A percentile compares a stretch with the other conserved stretches of the same genome.
Conservation (phyloP, 1,284 basidiomycete species). For the Austroboletus novae-zelandiae region DNA sequence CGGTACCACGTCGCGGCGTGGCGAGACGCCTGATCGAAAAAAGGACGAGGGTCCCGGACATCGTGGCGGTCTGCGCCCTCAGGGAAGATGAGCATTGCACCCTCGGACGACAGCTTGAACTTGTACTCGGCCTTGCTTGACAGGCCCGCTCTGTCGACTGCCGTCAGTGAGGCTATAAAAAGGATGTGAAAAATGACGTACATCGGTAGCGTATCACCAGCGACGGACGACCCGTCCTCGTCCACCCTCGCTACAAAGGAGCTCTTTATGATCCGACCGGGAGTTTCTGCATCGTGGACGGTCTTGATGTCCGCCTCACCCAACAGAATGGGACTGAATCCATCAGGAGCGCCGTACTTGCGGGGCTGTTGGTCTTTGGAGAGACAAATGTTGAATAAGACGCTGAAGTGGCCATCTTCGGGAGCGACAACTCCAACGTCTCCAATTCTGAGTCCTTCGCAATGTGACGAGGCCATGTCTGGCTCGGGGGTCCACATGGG, state of each 20-base stretch:
- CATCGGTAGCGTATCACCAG: slow-evolving; percentile 4
- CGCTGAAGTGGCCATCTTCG: slow-evolving; percentile 29
- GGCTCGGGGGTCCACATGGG: slow-evolving; percentile 35
- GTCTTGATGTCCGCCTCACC: slow-evolving; percentile 16
- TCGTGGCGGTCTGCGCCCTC: not conserved
- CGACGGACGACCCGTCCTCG: not conserved
- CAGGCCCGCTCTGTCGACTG: slow-evolving; percentile 2
- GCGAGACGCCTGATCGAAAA: not conserved
- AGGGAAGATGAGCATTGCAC: slow-evolving; percentile 22
- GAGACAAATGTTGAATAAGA: slow-evolving; percentile 34
- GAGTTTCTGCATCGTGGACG: slow-evolving; percentile 5
- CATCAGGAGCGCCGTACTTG: slow-evolving; percentile 18
- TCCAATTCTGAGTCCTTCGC: slow-evolving; percentile 22
- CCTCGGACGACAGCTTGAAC: slow-evolving; percentile 21
- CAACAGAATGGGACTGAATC: slow-evolving; percentile 17
- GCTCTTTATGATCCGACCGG: slow-evolving; percentile 12
- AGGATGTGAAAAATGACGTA: not conserved
- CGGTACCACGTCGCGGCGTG: slow-evolving; percentile 23
- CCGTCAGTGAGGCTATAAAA: not conserved
- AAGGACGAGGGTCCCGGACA: not conserved
- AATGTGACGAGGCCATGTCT: slow-evolving; percentile 14
- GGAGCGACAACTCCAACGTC: slow-evolving; percentile 28
- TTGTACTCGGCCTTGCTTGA: not conserved
- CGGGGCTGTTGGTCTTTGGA: slow-evolving; percentile 18
- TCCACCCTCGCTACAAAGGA: slow-evolving; percentile 14